Conservation (phyloP, 1,284 basidiomycete genomes). For the Pisolithus thermaeus region DNA sequence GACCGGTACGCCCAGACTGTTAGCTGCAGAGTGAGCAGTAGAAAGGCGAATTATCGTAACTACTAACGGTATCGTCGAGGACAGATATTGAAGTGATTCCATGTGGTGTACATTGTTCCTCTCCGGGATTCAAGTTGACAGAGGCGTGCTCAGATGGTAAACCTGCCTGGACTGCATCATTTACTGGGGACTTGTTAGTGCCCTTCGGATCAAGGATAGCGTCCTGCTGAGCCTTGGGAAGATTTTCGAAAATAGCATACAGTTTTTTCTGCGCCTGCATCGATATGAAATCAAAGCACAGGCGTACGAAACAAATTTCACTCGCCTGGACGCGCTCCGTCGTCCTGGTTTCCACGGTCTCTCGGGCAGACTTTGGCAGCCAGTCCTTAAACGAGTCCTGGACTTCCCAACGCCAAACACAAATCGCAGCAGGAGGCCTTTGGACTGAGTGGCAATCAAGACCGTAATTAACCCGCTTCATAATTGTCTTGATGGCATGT, state of each 20-base stretch:
- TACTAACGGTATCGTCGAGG: conserved; percentile 32
- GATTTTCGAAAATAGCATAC: conserved; percentile 43
- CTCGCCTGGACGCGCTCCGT: conserved; percentile 64
- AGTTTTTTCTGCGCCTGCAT: conserved; percentile 58
- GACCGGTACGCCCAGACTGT: conserved; percentile 16
- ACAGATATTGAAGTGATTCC: conserved; percentile 24
- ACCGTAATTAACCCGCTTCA: conserved; percentile 71
- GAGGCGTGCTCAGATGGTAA: conserved; percentile 8
- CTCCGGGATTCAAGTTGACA: background rate
- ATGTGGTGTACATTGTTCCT: conserved; percentile 13
- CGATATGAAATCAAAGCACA: conserved; percentile 3
- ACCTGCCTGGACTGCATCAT: conserved; percentile 32
- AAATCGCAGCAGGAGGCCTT: conserved; percentile 54
- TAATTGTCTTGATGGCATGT: conserved; percentile 51
- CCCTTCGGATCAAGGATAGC: conserved; percentile 50
- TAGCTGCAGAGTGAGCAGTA: conserved; percentile 2
- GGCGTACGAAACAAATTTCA: background rate
- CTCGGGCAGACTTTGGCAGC: conserved; percentile 64
- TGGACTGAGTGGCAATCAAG: conserved; percentile 45
- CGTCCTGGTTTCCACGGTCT: conserved; percentile 58
- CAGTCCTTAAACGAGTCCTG: conserved; percentile 51
- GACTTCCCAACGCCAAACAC: conserved; percentile 88
- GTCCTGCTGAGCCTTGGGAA: conserved; percentile 51
- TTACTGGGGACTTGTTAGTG: conserved; percentile 33
- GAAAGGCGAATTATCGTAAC: background rate